Base-by-base conservation (phyloP, 2,329 filamentous ascomycete genomes). In the Hortaea werneckii region DNA sequence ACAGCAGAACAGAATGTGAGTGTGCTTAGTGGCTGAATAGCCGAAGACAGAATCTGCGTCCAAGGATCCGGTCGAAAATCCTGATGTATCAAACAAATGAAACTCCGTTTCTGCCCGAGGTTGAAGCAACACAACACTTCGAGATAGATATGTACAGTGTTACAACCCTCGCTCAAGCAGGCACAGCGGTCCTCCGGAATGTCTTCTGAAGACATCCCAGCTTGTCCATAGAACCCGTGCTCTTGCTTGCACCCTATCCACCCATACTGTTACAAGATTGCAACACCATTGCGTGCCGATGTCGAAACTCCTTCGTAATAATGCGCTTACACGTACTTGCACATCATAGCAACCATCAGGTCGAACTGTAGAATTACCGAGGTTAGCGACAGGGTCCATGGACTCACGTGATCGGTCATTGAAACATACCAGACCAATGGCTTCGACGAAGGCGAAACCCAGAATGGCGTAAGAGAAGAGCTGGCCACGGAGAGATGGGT, bases 381-480 rank as follows among this genome's bases (percentile, higher is more conserved):
- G 13, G 40, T 47, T 41, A 54, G 47, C 28, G 26, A 11, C n/a
- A 37, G 29, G 12, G 32, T 37, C 32, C 26, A n/a, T 20, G 4
- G 20, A 4, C 20, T 20, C 20, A 20, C 20, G 20, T 20, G 20
- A 20, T 20, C 20, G 20, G 20, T 20, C 20, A 20, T 20, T 20
- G 20, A 35, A 9, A 42, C 48, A 7, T 44, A 52, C 49, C 42
- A 54, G 43, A 83, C 83, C 84, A 64, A 86, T 87, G 75, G 87
- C 86, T 73, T 92, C 87, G 73, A 89, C 86, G 83, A 92, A 92
- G 69, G 86, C 87, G 77, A 92, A 92, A 77, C 87, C 86, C 68
- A 92, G 77, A 85, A 92, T 90, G 80, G 86, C 86, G 76, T 92
- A 90, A 62, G 85, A 86, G 85, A 92, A 94, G 67, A 94, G 86